Evolutionary conservation across 805 yeast genomes (phyloP).

Genomic region (Sugiyamaella marilandica): DNA sequence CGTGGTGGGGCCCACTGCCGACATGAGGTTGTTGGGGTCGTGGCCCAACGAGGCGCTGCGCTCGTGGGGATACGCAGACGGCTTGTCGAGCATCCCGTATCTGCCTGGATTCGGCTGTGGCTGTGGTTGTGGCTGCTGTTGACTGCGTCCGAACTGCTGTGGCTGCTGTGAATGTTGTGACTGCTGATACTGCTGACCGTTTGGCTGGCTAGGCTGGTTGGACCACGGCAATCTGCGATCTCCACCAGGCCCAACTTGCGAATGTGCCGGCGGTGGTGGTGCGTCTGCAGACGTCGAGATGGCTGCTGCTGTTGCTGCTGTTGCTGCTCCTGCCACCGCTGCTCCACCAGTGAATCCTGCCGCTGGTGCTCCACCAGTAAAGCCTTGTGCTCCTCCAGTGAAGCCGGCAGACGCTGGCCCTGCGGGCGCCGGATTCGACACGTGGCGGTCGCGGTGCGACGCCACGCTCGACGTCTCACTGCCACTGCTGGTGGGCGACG

Average conservation of each 20-base stretch:
- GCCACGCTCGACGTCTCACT: not conserved
- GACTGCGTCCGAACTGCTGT: too few relatives aligned
- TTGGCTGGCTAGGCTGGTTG: constrained; percentile 1
- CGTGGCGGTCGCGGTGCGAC: constrained; percentile 14
- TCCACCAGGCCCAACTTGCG: too few relatives aligned
- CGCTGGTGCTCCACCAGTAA: not conserved
- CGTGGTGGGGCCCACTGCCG: constrained; percentile 21
- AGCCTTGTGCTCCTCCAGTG: not conserved
- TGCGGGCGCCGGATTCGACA: constrained; percentile 19
- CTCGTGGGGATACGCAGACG: constrained; percentile 20
- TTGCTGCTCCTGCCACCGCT: not conserved
- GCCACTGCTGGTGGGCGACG: constrained; percentile 3
- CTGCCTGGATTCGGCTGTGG: too few relatives aligned
- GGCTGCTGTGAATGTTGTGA: too few relatives aligned
- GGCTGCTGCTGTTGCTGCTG: not conserved
- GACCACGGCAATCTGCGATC: not conserved
- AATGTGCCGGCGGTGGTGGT: constrained; percentile 5
- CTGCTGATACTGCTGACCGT: not conserved
- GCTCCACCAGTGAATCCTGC: not conserved
- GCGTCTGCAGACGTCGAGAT: not conserved
- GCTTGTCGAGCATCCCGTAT: too few relatives aligned
- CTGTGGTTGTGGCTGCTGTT: too few relatives aligned
- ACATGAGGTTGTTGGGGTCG: constrained; percentile 29
- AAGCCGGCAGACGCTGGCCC: constrained; percentile 1
- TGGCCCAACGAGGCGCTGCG: constrained; percentile 33